A percentile compares a stretch with the other conserved stretches of the same genome.
These are phyloP conservation scores for Saitozyma podzolica DNA, from an alignment of 768 basidiomycete species.

Conservation along the genomic window DNA sequence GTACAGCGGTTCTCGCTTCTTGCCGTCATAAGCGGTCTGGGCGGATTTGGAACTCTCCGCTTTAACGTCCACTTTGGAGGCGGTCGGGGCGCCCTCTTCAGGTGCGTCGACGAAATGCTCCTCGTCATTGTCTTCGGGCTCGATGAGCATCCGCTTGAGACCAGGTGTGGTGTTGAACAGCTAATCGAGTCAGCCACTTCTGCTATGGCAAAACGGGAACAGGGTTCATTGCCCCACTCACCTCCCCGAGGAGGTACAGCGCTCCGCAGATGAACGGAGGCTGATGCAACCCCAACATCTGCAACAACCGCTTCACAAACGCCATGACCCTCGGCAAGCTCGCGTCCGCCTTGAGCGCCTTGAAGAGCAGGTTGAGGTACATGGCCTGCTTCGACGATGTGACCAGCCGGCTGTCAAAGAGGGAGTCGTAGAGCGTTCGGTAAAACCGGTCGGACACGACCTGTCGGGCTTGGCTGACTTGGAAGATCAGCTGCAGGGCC, in stretches of 20 bases:
- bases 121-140: constrained; percentile 52
- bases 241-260: constrained; percentile 76
- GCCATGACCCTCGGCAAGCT: constrained; percentile 69
- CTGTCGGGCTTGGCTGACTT: constrained; percentile 57
- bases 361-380: constrained; percentile 93
- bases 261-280: constrained; percentile 88
- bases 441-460: constrained; percentile 56
- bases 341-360: constrained; percentile 72
- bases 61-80: constrained; percentile 5
- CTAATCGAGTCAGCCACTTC: constrained; percentile 47
- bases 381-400: constrained; percentile 90
- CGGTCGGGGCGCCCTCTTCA: constrained; percentile 17
- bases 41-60: constrained; percentile 9
- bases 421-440: constrained; percentile 82
- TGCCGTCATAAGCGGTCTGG: constrained; percentile 68
- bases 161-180: constrained; percentile 59
- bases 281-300: constrained; percentile 72
- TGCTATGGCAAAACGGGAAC: no score
- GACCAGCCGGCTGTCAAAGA: constrained; percentile 77
- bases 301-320: constrained; percentile 77
- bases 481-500: constrained; percentile 83
- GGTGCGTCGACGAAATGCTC: constrained; percentile 51
- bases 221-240: constrained; percentile 53
- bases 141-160: constrained; percentile 57
- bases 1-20: constrained; percentile 85